Evolutionary conservation across 495 filamentous ascomycete genomes (phyloP), one percentile per base, ranked within the genome.

Genomic region (Tuber indicum): DNA sequence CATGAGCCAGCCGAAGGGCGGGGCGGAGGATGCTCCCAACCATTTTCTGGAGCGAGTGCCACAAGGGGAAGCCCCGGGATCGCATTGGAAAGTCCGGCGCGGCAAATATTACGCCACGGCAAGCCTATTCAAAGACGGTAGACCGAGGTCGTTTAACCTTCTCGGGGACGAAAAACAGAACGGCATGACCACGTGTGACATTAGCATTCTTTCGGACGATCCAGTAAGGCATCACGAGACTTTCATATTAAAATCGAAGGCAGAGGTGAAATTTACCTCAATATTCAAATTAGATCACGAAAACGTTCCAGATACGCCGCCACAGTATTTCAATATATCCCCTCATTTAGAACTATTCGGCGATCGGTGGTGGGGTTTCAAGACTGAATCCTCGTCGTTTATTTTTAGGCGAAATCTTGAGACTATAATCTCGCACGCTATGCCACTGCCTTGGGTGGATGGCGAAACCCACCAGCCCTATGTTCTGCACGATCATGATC

Each of bases 401-500:
- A 62, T 62, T 62, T 62, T 62, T n/a, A 62, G 52, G 26, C 52
- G 52, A 16, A 62, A 62, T n/a, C 52, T 62, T 32, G 52, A 62
- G 52, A 62, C 52, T n/a, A 62, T 62, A 32, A n/a, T 62, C 52
- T 62, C 52, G 9, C 52, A 62, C 26, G 52, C 52, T 62, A 26
- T 62, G 10, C 52, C 52, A 32, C 52, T 62, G 2, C 52, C 52
- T 62, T 7, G n/a, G n/a, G 2, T 62, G 1, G 12, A 32, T 32
- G 52, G 10, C 3, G 52, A 62, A 62, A 1, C 0, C n/a, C 32
- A 62, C 14, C 52, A 62, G n/a, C 52, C 52, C 14, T 62, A 62
- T 62, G 52, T 62, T 26, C 10, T 62, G 10, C 52, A 62, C 52
- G 10, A 62, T 16, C 52, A 62, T 62, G 52, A 62, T 16, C 52